Evolutionary conservation across 1,284 basidiomycete genomes (phyloP), one percentile per base, ranked within the genome.

Genomic region (Malassezia sympodialis): DNA sequence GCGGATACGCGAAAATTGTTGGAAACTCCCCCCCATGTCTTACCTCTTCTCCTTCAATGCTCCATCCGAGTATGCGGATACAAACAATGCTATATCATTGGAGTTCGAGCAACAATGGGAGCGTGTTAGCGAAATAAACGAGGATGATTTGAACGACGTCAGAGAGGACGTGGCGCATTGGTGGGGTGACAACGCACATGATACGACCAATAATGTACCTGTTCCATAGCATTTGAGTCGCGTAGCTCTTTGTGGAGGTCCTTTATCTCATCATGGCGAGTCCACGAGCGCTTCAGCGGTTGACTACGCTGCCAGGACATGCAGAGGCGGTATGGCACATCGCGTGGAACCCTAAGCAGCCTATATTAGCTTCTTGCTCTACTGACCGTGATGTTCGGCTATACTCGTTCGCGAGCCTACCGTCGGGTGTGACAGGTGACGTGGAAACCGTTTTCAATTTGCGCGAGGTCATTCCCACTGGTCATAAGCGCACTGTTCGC

Each of bases 401-500:
- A 53, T 93, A 88, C 74, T 79, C 79, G 24, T 96, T 91, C 77
- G 76, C 76, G 24, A 66, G 75, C 17, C 28, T 40, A 17, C 39
- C 58, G 6, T 51, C 53, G 15, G 66, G 56, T 1, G 46, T 51
- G 17, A 28, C 34, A 3, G 30, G 34, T 15, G 32, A 31, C 26
- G 51, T 53, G 71, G 53, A 61, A 63, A 58, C 61, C 2, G 48
- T 56, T 2, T 74, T 73, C 55, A 51, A 58, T 24, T 59, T 73
- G 14, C 55, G 60, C 2, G 71, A 72, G 37, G 61, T 66, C 39
- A 75, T 78, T 37, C 74, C 75, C 0, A 91, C 91, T 0, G 88
- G 84, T 2, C 94, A 98, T 74, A 81, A 83, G 23, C 87, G 93
- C 62, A 91, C 93, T 0, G 87, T 99, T n/a, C 81, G 94, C 23